Evolutionary conservation across 2,329 filamentous ascomycete species (phyloP), one percentile per base, ranked within the genome.

Genomic region (Colletotrichum trifolii): DNA sequence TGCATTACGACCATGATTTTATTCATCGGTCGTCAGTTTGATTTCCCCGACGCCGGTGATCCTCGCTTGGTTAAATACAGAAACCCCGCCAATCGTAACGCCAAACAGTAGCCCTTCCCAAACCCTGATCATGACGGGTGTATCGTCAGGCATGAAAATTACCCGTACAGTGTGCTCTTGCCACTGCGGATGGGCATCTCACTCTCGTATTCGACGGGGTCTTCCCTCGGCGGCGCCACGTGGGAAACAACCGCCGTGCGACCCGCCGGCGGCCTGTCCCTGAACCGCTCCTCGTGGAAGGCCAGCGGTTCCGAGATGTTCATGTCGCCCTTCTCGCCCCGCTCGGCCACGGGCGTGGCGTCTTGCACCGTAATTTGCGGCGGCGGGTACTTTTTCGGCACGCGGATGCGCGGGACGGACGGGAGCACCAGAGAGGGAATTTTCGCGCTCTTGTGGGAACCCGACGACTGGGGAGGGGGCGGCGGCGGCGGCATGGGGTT

Each of bases 341-440:
- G 64, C 10, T 68, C 68, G 1, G 68, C 73, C 1, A 72, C 39
- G 0, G 75, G 75, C 2, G 74, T 75, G 1, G 76, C 72, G 10
- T 53, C 69, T 11, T 74, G 48, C 1, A 78, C 62, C 4, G 67
- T 70, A 13, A 82, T 74, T 12, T 69, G 68, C 0, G 79, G 80
- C 1, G 81, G 79, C 1, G 70, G 64, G 69, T 82, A 79, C 68
- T 79, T 78, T 69, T 78, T 83, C 0, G 82, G 78, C 10, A 80
- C 70, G 0, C 75, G 71, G 0, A 82, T 70, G 33, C 77, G 78
- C 2, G 73, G 73, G 1, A 82, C 66, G 0, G 80, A 79, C 0
- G 81, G 78, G 2, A 81, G 71, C 0, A 69, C 54, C 8, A 83
- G 70, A 0, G 74, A 74, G 0, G 79, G 77, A 1, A 80, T 73